Conservation (phyloP, 257 asterid genomes). For the Petrea volubilis region DNA sequence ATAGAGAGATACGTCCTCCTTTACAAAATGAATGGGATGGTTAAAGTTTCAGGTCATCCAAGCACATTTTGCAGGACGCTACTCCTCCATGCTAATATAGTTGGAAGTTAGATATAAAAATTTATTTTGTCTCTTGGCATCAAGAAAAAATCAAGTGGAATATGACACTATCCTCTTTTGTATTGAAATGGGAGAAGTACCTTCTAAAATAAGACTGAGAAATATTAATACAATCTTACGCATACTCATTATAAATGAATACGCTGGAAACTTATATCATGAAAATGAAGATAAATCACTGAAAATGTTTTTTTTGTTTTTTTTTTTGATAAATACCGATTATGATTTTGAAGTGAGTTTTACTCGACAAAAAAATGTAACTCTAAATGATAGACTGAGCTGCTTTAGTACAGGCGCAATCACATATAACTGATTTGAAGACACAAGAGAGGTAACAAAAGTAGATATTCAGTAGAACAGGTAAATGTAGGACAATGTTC, state of each 20-base stretch:
- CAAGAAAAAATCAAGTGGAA: neutral
- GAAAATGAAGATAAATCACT: neutral
- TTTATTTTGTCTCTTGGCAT: no score
- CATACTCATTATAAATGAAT: neutral
- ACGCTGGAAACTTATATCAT: neutral
- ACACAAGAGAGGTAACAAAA: conserved; percentile 9
- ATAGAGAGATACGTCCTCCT: neutral
- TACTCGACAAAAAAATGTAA: neutral
- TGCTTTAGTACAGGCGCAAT: neutral
- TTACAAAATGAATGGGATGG: neutral
- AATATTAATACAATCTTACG: neutral
- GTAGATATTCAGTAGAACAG: neutral
- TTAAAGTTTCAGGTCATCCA: neutral
- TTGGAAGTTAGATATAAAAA: neutral
- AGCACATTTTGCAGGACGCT: neutral
- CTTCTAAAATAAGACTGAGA: neutral
- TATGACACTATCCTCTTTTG: neutral
- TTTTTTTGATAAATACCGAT: no score
- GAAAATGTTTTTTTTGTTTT: no score
- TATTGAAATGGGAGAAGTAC: neutral
- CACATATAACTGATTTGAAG: neutral
- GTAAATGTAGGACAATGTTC: neutral
- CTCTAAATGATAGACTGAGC: neutral
- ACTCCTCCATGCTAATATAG: neutral
- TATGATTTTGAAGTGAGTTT: conserved; percentile 9